Conservation (phyloP, 225 moss, liverwort and hornwort genomes). For the Thuidium tamariscinum region DNA sequence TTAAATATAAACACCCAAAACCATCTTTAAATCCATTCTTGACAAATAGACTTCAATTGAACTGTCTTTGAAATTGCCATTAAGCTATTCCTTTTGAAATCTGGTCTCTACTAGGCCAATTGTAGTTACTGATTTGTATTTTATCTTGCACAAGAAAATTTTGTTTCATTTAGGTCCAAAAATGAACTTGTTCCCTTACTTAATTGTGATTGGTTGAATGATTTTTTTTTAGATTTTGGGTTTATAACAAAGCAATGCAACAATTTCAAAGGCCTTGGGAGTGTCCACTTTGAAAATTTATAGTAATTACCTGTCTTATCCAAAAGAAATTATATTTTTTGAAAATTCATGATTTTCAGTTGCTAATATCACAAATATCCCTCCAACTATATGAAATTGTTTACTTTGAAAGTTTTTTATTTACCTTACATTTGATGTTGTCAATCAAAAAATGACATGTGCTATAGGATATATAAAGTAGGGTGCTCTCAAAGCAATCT, state of each 20-base stretch:
- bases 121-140: no score
- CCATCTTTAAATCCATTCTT: fast-evolving
- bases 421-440: not conserved
- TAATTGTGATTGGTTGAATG: fast-evolving
- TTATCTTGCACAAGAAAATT: no score
- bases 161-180: no score
- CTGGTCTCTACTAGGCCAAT: no score
- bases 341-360: no score
- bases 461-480: not conserved
- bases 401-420: no score
- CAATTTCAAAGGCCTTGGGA: not conserved
- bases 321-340: no score
- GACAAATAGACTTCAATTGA: not conserved
- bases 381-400: no score
- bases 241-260: not conserved
- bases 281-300: fast-evolving
- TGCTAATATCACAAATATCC: no score
- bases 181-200: fast-evolving
- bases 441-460: not conserved
- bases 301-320: not conserved
- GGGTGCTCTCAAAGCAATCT: no score
- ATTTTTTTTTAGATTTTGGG: not conserved
- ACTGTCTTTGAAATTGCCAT: not conserved
- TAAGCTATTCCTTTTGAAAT: no score
- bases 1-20: not conserved